phyloP scores from a whole-genome alignment of 139 green algal genomes.

The Zygnema cylindricum region DNA sequence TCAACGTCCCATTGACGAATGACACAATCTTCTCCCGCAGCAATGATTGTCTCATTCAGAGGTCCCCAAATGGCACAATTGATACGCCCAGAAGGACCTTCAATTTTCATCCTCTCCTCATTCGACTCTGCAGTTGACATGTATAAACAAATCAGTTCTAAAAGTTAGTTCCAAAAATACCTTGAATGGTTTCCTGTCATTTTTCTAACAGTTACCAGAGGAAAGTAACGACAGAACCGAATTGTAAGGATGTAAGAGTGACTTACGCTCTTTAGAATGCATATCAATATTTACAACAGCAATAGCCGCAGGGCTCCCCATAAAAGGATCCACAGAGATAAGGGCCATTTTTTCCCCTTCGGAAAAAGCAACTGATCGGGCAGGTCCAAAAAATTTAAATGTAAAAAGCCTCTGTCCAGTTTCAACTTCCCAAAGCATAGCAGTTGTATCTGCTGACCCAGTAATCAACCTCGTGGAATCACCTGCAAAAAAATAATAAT shows the following conservation, averaged over 20 bases:
- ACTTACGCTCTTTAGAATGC: conserved; percentile 39
- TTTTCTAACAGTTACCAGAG: no score
- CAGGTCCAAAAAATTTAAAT: conserved; percentile 85
- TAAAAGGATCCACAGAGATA: conserved; percentile 91
- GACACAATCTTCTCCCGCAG: conserved; percentile 85
- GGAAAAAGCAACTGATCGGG: conserved; percentile 74
- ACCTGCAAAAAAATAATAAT: conserved; percentile 57
- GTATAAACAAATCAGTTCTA: no score
- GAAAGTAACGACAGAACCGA: no score
- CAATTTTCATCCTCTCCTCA: conserved; percentile 49
- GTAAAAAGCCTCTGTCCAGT: conserved; percentile 84
- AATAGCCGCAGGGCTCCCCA: conserved; percentile 69
- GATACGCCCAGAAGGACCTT: conserved; percentile 58
- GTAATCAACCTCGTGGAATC: conserved; percentile 84
- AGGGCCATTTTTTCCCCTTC: conserved; percentile 83
- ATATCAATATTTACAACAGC: conserved; percentile 61
- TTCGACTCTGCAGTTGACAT: conserved; percentile 63
- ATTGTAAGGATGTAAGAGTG: no score
- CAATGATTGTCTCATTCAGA: conserved; percentile 85
- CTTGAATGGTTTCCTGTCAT: no score
- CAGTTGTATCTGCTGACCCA: conserved; percentile 83
- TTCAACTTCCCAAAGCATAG: conserved; percentile 86
- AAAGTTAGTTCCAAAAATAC: no score
- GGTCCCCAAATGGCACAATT: conserved; percentile 65
- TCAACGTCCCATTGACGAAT: conserved; percentile 67